Base-by-base conservation (phyloP, 495 filamentous ascomycete species). In the Talaromyces ruber region DNA sequence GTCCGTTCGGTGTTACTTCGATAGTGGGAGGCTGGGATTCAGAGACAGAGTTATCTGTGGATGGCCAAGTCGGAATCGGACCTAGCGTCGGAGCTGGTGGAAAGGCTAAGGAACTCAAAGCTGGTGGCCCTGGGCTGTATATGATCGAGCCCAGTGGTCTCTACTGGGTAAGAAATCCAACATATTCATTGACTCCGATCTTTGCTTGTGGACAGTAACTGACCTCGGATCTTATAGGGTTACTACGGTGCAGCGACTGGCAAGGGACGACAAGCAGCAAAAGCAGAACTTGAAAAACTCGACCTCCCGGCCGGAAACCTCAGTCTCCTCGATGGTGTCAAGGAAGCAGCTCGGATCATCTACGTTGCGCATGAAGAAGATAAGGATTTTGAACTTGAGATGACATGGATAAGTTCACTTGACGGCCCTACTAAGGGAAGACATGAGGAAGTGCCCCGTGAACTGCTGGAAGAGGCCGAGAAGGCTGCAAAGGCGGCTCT, bases 331-430 rank as follows among this genome's bases (percentile, higher is more conserved):
- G 86, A 97, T 70, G 94, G 87, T 30, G 92, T 98, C 65, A 97
- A 96, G 80, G 92, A 98, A 79, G 94, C 94, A 21, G 94, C 94
- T 60, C 80, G 91, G 50, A 98, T 98, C 67, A 97, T 98, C 74
- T 93, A 96, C 73, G 84, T 96, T 57, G 92, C 94, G 55, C 94
- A 98, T 72, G 92, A 96, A 71, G 94, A 90, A 72, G 94, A 98
- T 76, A 98, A 98, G 80, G 95, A 98, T 32, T 98, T 98, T 66
- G 95, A 98, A 82, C 79, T 98, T 34, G 94, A 98, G 81, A 96
- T 98, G 94, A 92, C 89, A 64, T 98, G 94, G 94, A 87, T 98
- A 66, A 95, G 90, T 74, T 84, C 82, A 22, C 67, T 84, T 50
- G 84, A 88, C 51, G 91, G 91, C 14, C 89, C 91, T n/a, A 95